These are phyloP conservation scores for Tetragonia tetragonoides DNA, from an alignment of 148 eudicot species.

Conservation along the genomic window DNA sequence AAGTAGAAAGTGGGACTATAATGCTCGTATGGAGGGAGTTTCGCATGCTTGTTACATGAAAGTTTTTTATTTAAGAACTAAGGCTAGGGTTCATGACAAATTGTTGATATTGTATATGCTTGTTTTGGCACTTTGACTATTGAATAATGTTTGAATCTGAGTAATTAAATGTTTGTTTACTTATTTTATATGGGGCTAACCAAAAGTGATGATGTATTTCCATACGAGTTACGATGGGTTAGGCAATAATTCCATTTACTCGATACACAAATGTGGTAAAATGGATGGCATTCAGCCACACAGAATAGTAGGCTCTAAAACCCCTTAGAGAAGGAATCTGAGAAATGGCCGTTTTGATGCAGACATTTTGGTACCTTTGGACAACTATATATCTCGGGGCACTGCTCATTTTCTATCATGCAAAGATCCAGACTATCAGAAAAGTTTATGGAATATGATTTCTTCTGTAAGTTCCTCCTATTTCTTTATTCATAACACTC, in stretches of 20 bases:
- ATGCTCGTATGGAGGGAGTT: neutral
- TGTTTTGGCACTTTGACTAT: neutral
- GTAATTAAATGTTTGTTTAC: neutral
- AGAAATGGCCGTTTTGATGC: conserved; percentile 25
- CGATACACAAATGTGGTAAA: neutral
- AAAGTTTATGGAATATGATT: conserved; percentile 90
- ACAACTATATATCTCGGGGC: conserved; percentile 90
- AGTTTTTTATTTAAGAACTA: too few relatives aligned
- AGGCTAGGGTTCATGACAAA: neutral
- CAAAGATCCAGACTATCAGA: conserved; percentile 98
- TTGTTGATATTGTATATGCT: neutral
- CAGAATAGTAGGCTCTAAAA: neutral
- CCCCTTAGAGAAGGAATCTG: neutral
- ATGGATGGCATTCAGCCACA: neutral
- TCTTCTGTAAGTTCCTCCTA: conserved; percentile 58
- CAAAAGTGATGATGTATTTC: neutral
- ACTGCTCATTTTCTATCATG: conserved; percentile 78
- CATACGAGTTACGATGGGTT: neutral
- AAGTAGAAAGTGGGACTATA: neutral
- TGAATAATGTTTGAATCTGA: neutral
- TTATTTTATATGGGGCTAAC: neutral
- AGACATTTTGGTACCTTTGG: conserved; percentile 95
- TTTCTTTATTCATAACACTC: neutral
- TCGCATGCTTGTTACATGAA: neutral
- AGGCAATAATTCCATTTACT: neutral